Conservation (phyloP, 192 early-diverging fungal genomes). For the Oehlia diaphana region DNA sequence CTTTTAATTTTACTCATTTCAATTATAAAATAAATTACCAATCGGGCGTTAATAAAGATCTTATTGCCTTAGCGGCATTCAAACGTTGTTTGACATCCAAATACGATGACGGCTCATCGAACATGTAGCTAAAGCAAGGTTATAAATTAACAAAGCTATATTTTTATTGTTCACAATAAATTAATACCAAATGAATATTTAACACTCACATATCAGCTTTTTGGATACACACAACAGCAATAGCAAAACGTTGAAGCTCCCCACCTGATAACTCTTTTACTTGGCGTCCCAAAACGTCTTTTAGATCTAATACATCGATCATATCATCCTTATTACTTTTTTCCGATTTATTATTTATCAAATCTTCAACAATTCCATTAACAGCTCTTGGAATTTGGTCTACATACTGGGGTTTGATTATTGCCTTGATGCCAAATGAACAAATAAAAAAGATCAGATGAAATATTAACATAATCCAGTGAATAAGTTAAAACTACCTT, state of each 20-base stretch:
- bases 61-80: slow-evolving; percentile 92
- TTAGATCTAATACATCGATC: slow-evolving; percentile 76
- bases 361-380: slow-evolving; percentile 71
- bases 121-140: slow-evolving; percentile 77
- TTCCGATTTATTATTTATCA: slow-evolving; percentile 74
- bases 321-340: slow-evolving; percentile 72
- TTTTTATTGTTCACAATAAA: background rate
- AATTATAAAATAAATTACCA: slow-evolving; percentile 15
- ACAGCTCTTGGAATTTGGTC: slow-evolving; percentile 84
- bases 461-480: background rate
- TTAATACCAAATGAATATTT: background rate
- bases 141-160: background rate
- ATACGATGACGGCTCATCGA: slow-evolving; percentile 98
- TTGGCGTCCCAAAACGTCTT: slow-evolving; percentile 82
- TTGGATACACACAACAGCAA: slow-evolving; percentile 80
- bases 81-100: slow-evolving; percentile 99
- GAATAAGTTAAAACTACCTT: slow-evolving; percentile 44
- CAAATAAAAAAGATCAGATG: no score
- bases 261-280: slow-evolving; percentile 88
- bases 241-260: slow-evolving; percentile 98
- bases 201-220: slow-evolving; percentile 77
- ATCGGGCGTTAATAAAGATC: slow-evolving; percentile 69
- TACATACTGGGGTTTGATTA: slow-evolving; percentile 97
- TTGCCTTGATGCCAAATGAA: slow-evolving; percentile 48
- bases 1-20: background rate